Percentiles rank a stretch among this genome's conserved stretches.
Evolutionary conservation across 2,329 filamentous ascomycete species (phyloP).

Genomic region (Periconia macrospinosa): DNA sequence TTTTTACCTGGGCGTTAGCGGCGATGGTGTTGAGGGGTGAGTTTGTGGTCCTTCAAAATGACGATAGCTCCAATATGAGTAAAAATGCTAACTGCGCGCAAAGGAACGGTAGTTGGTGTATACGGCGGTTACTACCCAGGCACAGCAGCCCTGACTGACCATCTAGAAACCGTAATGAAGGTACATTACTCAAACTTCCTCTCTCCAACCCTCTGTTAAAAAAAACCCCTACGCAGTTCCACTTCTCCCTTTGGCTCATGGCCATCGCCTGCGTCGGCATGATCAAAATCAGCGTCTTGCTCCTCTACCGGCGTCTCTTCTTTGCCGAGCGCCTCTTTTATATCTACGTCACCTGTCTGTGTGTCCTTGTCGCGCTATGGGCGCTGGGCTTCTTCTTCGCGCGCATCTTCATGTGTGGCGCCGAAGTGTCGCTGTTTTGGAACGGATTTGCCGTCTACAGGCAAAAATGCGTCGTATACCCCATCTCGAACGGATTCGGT

Average conservation of each 20-base stretch:
- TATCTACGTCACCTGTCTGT: neutral
- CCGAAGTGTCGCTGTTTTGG: neutral
- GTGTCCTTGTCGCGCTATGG: neutral
- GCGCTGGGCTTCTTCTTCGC: constrained; percentile 1
- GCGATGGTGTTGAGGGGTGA: neutral
- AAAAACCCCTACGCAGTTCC: neutral
- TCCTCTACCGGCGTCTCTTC: constrained; percentile 4
- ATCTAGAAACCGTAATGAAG: neutral
- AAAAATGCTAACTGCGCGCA: neutral
- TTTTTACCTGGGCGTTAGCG: constrained; percentile 3
- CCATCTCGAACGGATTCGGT: constrained; percentile 3
- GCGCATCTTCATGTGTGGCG: constrained; percentile 1
- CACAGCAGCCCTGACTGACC: neutral
- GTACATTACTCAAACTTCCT: neutral
- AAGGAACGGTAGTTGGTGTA: neutral
- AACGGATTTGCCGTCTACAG: neutral
- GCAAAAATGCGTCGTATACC: neutral
- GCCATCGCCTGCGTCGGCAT: constrained; percentile 2
- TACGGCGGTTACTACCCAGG: neutral
- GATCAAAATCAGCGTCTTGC: constrained; percentile 4
- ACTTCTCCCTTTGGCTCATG: constrained; percentile 3
- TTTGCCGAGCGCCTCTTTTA: neutral
- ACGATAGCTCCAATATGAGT: neutral
- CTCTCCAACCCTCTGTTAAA: neutral
- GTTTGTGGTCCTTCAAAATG: too few species aligned